Evolutionary conservation across 176 grass and related monocot genomes (phyloP), one percentile per base, ranked within the genome.

Genomic region (Oryza rufipogon): DNA sequence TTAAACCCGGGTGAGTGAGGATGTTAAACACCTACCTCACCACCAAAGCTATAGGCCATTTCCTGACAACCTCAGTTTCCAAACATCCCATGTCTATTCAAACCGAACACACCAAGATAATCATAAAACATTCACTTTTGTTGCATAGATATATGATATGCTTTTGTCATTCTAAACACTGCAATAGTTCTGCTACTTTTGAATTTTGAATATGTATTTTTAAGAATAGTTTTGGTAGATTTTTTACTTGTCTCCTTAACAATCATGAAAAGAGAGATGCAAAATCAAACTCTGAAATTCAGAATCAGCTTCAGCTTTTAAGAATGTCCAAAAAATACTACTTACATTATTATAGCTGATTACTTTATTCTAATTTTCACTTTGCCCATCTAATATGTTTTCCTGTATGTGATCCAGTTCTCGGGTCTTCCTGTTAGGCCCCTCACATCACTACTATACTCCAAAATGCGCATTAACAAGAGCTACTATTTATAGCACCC

Each of bases 401-500:
- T 66, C 75, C 17, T 85, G 44, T 39, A 72, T 78, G n/a, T 70
- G 36, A 87, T 92, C 78, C 91, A 98, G 96, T 87, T 90, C 91
- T 83, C 80, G 93, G 70, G 96, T 98, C 45, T 98, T 98, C 91
- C 91, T 98, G 54, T 93, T 98, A 44, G 96, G 96, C 42, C 96
- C 96, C 81, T 98, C 96, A 80, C 96, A 98, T 86, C 96, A 94
- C 70, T 96, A 92, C 87, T 98, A 98, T 73, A 95, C 93, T 87
- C 83, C 93, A 71, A 98, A 90, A 91, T 98, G 96, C 81, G 93
- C 93, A 80, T 86, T 96, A 79, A 92, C 89, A 66, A 95, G 56
- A 80, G 87, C 93, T 77, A 87, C 89, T 66, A 84, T 91, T 89
- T 98, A 98, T 81, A 79, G 71, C 66, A 98, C 96, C 32, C 93